Evolutionary conservation across 129 eudicot genomes (phyloP), one percentile per base, ranked within the genome.

Genomic region (Scalesia atractyloides): DNA sequence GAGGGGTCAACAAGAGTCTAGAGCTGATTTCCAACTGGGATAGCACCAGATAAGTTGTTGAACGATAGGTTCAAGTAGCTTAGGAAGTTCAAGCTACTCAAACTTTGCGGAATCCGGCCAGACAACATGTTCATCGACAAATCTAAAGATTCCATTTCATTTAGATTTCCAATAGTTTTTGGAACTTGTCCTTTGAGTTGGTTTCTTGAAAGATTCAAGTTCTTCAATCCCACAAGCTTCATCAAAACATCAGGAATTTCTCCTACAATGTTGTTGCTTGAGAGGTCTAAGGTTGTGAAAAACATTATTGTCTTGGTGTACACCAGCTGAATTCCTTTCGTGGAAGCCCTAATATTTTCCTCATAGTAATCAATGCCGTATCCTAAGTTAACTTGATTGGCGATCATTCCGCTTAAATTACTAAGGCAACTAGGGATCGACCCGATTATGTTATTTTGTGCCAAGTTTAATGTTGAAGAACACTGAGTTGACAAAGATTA

Each of bases 141-240:
- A 60, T 60, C 66, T 14, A 60, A 60, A 15, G 66, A 60, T 60
- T 60, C 66, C 18, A 60, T 0, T 2, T 60, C 1, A 0, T 15
- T 60, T 60, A 60, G 66, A 15, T 33, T 0, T 60, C 66, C 66
- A 30, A 60, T 60, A 3, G 0, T 30, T 10, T 13, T 1, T 26
- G 66, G 66, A 4, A 60, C 7, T 0, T 30, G 66, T 30, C 66
- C 66, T 14, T 30, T 60, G 0, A 60, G 10, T 0, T 1, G 20
- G 66, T 60, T 60, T 26, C 66, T 5, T 1, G 66, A 60, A 30
- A 60, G 66, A 60, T 60, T 60, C 5, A 60, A 60, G 5, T 15
- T 60, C 12, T 5, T 60, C 18, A 60, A 30, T 0, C 44, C 44
- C 5, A 60, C 11, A 60, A 60, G 66, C 0, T 30, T 13, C 44